Percentiles rank a stretch among this genome's conserved stretches.
phyloP scores from a whole-genome alignment of 2,329 filamentous ascomycete species.

The Exophiala aquamarina region DNA sequence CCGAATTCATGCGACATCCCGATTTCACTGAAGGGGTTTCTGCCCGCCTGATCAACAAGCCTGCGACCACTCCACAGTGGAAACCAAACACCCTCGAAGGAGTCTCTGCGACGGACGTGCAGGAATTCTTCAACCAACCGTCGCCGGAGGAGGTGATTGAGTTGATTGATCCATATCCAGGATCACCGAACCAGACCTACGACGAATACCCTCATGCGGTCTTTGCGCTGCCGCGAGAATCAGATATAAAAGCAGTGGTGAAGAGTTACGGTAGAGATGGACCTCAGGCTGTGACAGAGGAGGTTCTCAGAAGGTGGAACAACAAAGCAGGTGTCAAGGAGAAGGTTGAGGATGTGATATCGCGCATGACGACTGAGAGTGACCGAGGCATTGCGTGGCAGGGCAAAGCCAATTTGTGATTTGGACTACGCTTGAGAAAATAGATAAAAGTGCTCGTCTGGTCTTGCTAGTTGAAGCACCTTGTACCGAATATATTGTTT shows the following conservation, averaged over 20 bases:
- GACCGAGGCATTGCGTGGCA: constrained; percentile 35
- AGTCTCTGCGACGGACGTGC: constrained; percentile 58
- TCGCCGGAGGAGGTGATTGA: constrained; percentile 50
- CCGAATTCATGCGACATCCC: constrained; percentile 82
- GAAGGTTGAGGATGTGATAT: constrained; percentile 68
- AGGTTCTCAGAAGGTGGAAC: constrained; percentile 60
- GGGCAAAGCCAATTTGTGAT: constrained; percentile 16
- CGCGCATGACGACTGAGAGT: constrained; percentile 58
- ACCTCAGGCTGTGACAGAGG: constrained; percentile 59
- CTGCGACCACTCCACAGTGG: constrained; percentile 69
- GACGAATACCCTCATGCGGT: constrained; percentile 67
- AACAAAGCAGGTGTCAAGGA: constrained; percentile 68
- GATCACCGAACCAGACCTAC: constrained; percentile 56
- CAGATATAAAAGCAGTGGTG: constrained; percentile 47
- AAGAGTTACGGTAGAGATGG: constrained; percentile 46
- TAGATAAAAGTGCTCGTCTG: too few relatives aligned
- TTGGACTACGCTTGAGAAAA: too few relatives aligned
- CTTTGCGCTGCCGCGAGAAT: constrained; percentile 73
- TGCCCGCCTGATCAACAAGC: constrained; percentile 72
- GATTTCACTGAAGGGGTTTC: constrained; percentile 94
- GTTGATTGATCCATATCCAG: constrained; percentile 53
- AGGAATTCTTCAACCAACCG: constrained; percentile 67
- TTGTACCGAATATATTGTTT: too few relatives aligned
- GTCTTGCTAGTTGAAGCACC: too few relatives aligned
- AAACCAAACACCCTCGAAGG: constrained; percentile 70